These are phyloP conservation scores for Didymella keratinophila DNA, from an alignment of 2,329 filamentous ascomycete species.

Conservation along the genomic window DNA sequence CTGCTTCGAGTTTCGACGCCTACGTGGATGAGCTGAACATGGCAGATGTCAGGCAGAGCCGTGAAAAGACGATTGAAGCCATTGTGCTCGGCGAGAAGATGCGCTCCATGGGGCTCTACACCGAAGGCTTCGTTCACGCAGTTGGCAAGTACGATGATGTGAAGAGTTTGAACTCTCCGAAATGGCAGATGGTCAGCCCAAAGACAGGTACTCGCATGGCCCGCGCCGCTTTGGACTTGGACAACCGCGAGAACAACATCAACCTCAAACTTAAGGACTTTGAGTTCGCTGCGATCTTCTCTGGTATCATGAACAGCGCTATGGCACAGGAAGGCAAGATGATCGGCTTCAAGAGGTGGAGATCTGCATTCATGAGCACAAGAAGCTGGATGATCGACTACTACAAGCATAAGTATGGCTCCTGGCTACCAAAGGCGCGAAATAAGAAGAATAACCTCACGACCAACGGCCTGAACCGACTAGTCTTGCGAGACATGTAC, in stretches of 20 bases:
- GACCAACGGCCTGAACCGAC: conserved; percentile 83
- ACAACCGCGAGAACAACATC: conserved; percentile 73
- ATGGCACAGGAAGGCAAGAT: conserved; percentile 77
- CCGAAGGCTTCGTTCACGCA: conserved; percentile 89
- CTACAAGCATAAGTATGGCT: conserved; percentile 72
- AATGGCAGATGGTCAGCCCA: conserved; percentile 73
- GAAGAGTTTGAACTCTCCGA: conserved; percentile 71
- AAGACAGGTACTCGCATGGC: conserved; percentile 82
- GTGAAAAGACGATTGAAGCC: conserved; percentile 88
- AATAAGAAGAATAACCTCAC: conserved; percentile 92
- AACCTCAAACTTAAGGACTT: conserved; percentile 82
- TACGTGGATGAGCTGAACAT: conserved; percentile 81
- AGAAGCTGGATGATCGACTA: conserved; percentile 75
- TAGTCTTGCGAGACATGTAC: conserved; percentile 83
- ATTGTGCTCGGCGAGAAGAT: conserved; percentile 89
- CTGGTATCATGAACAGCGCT: conserved; percentile 85
- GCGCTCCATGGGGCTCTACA: conserved; percentile 82
- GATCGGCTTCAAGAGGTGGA: conserved; percentile 87
- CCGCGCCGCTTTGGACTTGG: conserved; percentile 80
- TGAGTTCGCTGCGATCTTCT: conserved; percentile 88
- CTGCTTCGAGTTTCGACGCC: conserved; percentile 70
- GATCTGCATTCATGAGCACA: conserved; percentile 75
- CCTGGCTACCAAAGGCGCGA: conserved; percentile 88
- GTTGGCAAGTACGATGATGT: conserved; percentile 83
- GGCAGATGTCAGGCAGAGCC: conserved; percentile 80